Conservation (phyloP, 2,329 filamentous ascomycete species). For the Fusarium sp. region DNA sequence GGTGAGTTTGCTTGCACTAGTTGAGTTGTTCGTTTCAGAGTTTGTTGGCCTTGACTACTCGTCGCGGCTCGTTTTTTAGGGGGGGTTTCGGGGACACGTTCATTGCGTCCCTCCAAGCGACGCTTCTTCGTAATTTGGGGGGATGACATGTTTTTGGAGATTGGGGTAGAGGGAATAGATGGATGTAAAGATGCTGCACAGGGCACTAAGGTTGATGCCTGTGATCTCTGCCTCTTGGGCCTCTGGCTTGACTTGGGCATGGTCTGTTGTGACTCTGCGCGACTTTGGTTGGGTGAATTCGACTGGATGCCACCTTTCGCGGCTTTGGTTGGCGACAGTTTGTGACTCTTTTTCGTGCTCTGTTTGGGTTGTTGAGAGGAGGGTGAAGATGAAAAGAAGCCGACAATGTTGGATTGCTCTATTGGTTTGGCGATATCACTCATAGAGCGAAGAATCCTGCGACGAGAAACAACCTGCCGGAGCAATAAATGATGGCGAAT, state of each 20-base stretch:
- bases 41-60: background rate
- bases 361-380: background rate
- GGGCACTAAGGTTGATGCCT: background rate
- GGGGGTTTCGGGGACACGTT: constrained; percentile 16
- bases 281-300: background rate
- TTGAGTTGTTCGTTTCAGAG: background rate
- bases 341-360: background rate
- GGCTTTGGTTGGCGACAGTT: background rate
- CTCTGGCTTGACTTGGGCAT: background rate
- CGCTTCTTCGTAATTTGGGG: background rate
- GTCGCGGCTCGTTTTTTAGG: background rate
- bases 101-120: background rate
- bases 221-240: background rate
- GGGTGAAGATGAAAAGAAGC: constrained; percentile 20
- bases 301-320: background rate
- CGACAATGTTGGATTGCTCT: constrained; percentile 26
- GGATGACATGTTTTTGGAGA: background rate
- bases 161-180: background rate
- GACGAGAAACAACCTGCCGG: background rate
- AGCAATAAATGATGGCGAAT: background rate
- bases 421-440: background rate
- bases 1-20: constrained; percentile 24
- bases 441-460: background rate
- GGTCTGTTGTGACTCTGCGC: background rate
- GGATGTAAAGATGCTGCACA: background rate